phyloP scores from a whole-genome alignment of 108 stramenopile genomes.

The Bacterosira constricta region DNA sequence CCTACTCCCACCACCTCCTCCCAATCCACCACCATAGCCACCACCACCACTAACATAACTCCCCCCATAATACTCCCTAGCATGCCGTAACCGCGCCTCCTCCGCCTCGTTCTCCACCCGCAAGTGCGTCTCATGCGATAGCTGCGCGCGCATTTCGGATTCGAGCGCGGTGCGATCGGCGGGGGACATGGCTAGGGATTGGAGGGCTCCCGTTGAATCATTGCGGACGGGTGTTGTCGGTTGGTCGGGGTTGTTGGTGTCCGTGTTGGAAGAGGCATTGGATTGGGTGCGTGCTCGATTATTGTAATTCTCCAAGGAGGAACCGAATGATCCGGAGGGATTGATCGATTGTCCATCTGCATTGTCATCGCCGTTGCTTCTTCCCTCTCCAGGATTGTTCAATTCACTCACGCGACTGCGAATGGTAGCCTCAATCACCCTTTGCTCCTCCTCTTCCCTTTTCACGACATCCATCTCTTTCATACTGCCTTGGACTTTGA shows the following conservation, averaged over 20 bases:
- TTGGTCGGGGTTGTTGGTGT: conserved; percentile 10
- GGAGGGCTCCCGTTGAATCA: conserved; percentile 25
- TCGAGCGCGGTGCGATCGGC: conserved; percentile 74
- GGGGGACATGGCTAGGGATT: conserved; percentile 66
- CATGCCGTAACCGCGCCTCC: conserved; percentile 67
- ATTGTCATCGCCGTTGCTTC: not conserved
- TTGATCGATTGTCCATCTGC: too few relatives aligned
- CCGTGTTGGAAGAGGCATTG: conserved; percentile 28
- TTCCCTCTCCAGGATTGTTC: not conserved
- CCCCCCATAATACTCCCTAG: conserved; percentile 57
- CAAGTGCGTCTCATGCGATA: conserved; percentile 64
- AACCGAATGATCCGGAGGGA: conserved; percentile 77
- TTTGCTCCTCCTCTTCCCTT: conserved; percentile 60
- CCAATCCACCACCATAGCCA: too few relatives aligned
- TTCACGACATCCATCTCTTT: conserved; percentile 41
- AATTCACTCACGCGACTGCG: conserved; percentile 27
- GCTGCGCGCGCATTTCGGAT: conserved; percentile 73
- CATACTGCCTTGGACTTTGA: conserved; percentile 49
- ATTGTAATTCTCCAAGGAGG: conserved; percentile 68
- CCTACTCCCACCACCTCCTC: conserved; percentile 29
- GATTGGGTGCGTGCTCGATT: conserved; percentile 51
- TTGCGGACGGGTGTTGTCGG: conserved; percentile 23
- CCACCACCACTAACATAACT: conserved; percentile 47
- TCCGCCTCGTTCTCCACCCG: conserved; percentile 68
- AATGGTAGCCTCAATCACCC: conserved; percentile 56